Conservation (phyloP, 495 filamentous ascomycete species). For the Aspergillus nidulans region DNA sequence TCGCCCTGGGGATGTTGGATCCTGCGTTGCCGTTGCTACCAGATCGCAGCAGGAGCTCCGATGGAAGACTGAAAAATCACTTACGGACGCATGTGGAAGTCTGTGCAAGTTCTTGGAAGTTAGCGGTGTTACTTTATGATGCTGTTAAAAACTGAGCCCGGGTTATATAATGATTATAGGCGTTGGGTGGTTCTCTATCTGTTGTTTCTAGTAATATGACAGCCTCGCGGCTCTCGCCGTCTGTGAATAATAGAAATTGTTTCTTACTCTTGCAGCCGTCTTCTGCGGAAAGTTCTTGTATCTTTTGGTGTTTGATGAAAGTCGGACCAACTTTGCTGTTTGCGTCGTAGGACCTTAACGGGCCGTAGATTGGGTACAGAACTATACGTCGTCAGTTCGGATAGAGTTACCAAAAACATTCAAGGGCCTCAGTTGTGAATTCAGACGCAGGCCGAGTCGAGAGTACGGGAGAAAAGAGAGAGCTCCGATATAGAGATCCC, state of each 20-base stretch:
- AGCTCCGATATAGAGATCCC: no score
- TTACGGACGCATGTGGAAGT: constrained; percentile 79
- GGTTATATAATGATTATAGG: constrained; percentile 8
- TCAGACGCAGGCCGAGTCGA: no score
- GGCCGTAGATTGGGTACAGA: no score
- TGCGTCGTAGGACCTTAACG: no score
- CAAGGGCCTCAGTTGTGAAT: no score
- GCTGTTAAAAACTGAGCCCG: not conserved
- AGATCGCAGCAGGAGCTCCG: constrained; percentile 79
- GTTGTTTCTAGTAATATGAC: not conserved
- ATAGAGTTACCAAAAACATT: no score
- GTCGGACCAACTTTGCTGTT: no score
- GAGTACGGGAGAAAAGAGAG: no score
- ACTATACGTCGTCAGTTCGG: no score
- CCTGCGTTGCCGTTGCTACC: constrained; percentile 76
- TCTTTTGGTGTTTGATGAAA: not conserved
- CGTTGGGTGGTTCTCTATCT: constrained; percentile 6
- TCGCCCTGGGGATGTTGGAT: constrained; percentile 72
- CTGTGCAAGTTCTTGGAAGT: constrained; percentile 65
- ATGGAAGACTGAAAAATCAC: constrained; percentile 80
- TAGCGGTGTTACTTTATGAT: constrained; percentile 29
- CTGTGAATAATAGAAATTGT: constrained; percentile 17
- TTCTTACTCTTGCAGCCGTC: not conserved
- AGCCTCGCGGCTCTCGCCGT: not conserved
- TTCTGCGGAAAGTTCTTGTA: not conserved